Percentiles rank a stretch among this genome's conserved stretches.
Evolutionary conservation across 352 stramenopile species (phyloP).

Genomic region (Plasmopara viticola): DNA sequence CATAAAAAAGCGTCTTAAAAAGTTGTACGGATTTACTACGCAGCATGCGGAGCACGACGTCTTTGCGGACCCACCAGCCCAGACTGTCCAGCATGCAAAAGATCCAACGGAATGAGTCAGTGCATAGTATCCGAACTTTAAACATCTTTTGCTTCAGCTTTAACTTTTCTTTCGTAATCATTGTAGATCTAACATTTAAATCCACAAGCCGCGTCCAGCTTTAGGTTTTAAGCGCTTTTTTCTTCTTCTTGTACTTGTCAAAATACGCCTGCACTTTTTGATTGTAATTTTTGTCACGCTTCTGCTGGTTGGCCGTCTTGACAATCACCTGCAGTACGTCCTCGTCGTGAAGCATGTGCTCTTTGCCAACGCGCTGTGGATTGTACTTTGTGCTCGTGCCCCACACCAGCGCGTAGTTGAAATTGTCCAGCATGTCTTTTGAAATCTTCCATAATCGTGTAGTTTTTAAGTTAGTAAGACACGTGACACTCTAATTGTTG

Average conservation of each 20-base stretch:
- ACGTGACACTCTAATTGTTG: background rate
- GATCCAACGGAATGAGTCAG: background rate
- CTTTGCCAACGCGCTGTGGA: constrained; percentile 93
- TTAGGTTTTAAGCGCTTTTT: constrained; percentile 91
- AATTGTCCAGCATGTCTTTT: constrained; percentile 92
- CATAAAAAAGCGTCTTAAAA: constrained; percentile 58
- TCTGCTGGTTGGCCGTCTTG: constrained; percentile 98
- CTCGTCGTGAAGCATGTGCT: constrained; percentile 95
- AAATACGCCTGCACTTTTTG: constrained; percentile 93
- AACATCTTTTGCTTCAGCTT: too few relatives aligned
- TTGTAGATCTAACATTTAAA: constrained; percentile 9
- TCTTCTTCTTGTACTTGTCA: constrained; percentile 95
- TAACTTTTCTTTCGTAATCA: too few relatives aligned
- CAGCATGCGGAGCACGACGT: constrained; percentile 42
- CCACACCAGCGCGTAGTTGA: constrained; percentile 98
- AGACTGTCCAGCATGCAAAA: constrained; percentile 9
- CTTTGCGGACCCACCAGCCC: constrained; percentile 10
- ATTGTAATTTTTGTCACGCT: constrained; percentile 97
- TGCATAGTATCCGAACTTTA: too few relatives aligned
- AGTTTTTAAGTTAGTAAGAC: background rate
- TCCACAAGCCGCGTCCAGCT: background rate
- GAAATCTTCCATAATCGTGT: constrained; percentile 53
- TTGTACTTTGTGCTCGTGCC: constrained; percentile 97
- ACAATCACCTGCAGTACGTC: constrained; percentile 98
- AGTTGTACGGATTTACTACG: constrained; percentile 43